Conservation (phyloP, 2,329 filamentous ascomycete genomes). For the Sclerotinia subarctica region DNA sequence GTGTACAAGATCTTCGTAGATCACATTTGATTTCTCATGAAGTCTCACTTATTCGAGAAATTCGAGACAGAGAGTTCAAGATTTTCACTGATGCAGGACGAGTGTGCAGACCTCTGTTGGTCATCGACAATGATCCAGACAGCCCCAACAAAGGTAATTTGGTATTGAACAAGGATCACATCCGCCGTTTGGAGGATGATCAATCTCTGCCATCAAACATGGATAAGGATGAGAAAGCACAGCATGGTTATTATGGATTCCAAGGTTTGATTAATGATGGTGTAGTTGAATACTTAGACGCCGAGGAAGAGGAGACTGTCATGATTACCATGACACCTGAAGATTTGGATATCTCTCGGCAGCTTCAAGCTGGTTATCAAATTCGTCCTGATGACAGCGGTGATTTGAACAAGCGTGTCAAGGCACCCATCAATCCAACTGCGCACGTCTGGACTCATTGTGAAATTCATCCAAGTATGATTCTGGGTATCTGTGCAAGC, state of each 20-base stretch:
- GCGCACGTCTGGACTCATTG: conserved; percentile 96
- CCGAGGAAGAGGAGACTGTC: conserved; percentile 95
- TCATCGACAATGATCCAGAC: conserved; percentile 80
- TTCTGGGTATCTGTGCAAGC: conserved; percentile 94
- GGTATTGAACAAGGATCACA: conserved; percentile 80
- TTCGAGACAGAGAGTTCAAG: conserved; percentile 96
- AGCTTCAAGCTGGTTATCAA: conserved; percentile 63
- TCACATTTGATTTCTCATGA: conserved; percentile 84
- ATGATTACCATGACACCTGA: conserved; percentile 99
- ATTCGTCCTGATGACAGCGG: conserved; percentile 58
- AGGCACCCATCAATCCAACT: conserved; percentile 80
- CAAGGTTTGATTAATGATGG: conserved; percentile 78
- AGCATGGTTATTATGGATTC: conserved; percentile 74
- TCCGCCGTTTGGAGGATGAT: conserved; percentile 72
- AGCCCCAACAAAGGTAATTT: conserved; percentile 74
- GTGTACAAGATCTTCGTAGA: conserved; percentile 73
- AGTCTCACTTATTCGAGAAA: conserved; percentile 92
- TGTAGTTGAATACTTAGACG: conserved; percentile 93
- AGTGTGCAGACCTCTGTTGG: conserved; percentile 90
- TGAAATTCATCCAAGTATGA: conserved; percentile 99
- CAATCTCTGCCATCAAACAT: conserved; percentile 60
- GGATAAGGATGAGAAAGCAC: conserved; percentile 55
- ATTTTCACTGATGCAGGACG: conserved; percentile 96
- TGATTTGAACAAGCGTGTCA: conserved; percentile 82
- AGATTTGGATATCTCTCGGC: conserved; percentile 76